Evolutionary conservation across 495 filamentous ascomycete species (phyloP), one percentile per base, ranked within the genome.

Genomic region (Penicillium coprophilum): DNA sequence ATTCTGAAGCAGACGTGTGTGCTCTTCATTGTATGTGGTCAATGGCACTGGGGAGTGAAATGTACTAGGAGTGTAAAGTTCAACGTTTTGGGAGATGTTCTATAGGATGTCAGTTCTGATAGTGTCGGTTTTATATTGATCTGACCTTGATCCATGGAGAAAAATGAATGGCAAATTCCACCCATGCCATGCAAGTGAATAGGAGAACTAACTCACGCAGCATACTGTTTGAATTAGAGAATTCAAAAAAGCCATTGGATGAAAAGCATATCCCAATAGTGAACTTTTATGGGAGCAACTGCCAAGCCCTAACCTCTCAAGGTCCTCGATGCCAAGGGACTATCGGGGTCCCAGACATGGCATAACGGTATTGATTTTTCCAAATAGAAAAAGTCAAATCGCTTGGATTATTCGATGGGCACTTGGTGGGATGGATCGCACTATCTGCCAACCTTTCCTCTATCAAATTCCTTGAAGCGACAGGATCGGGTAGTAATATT

Each of bases 1-100:
- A 8, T 44, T 53, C 15, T 55, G 43, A 4, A 61, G 49, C 2
- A 65, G 59, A 19, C 58, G 55, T 2, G 44, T 15, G 50, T 57
- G 51, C n/a, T 65, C 62, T 15, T 48, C 51, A 20, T 28, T 17
- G 13, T 49, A 30, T 19, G 17, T 31, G 15, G 12, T 23, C 9
- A 49, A 9, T 49, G 28, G 46, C 17, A 20, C 46, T 12, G 28
- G 8, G 8, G 34, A 28, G 5, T 49, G 30, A 13, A 10, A 12
- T 3, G 20, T 9, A 31, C 30, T 4, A 21, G 30, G 0, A 17
- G 19, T 49, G 17, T 21, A 32, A 4, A 4, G n/a, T 11, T 20
- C 13, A 20, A 32, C n/a, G 19, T 8, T 4, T 7, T 34, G 46
- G 30, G 27, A 20, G 28, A 49, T 20, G 17, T 13, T 11, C 46